Conservation (phyloP, 805 yeast genomes). For the Pichia californica region DNA sequence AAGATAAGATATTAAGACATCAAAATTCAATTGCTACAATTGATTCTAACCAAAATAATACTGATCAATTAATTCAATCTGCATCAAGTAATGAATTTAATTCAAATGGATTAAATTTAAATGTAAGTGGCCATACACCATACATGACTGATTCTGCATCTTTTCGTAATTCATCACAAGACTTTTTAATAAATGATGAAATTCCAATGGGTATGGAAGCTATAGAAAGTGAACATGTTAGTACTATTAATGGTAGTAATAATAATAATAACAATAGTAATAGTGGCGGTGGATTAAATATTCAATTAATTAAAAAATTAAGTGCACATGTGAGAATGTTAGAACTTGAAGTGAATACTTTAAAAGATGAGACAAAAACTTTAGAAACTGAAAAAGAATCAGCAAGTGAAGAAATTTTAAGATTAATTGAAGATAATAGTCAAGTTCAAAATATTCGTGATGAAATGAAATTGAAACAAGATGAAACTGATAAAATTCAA, state of each 20-base stretch:
- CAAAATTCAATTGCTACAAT: slow-evolving; percentile 15
- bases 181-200: slow-evolving; percentile 7
- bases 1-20: slow-evolving; percentile 16
- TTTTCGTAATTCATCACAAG: neutral
- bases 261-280: slow-evolving; percentile 17
- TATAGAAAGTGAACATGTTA: slow-evolving; percentile 8
- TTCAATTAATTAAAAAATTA: slow-evolving; percentile 69
- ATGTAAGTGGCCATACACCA: neutral
- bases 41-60: slow-evolving; percentile 8
- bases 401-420: slow-evolving; percentile 62
- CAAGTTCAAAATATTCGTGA: slow-evolving; percentile 30
- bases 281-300: slow-evolving; percentile 23
- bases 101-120: neutral
- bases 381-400: slow-evolving; percentile 53
- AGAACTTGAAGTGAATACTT: slow-evolving; percentile 66
- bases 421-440: slow-evolving; percentile 50
- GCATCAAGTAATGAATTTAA: neutral
- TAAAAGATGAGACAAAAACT: slow-evolving; percentile 55
- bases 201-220: slow-evolving; percentile 13
- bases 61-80: slow-evolving; percentile 5
- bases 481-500: slow-evolving; percentile 15
- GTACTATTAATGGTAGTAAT: slow-evolving; percentile 9
- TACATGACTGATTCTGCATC: slow-evolving; percentile 3
- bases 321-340: slow-evolving; percentile 70
- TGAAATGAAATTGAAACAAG: slow-evolving; percentile 18